Evolutionary conservation across 805 yeast species (phyloP).

Genomic region (Pichia paraexigua): DNA sequence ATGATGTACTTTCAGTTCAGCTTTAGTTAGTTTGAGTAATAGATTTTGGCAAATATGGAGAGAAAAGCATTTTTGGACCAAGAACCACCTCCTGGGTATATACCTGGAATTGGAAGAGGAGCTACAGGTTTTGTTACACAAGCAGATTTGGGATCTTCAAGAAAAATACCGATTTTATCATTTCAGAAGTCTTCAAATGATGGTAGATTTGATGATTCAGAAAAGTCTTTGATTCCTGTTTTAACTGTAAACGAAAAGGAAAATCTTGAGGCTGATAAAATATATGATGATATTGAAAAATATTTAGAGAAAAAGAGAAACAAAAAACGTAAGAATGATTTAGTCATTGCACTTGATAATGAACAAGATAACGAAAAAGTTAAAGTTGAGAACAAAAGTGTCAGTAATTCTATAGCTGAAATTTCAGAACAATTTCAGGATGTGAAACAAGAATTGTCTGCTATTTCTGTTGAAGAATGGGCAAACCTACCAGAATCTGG

Average conservation of each 20-base stretch:
- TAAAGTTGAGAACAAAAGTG: constrained; percentile 14
- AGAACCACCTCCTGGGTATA: constrained; percentile 82
- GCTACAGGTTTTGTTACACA: constrained; percentile 89
- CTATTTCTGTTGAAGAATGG: constrained; percentile 71
- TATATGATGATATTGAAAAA: constrained; percentile 63
- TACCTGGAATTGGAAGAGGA: constrained; percentile 92
- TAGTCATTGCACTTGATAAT: neutral
- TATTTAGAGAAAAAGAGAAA: constrained; percentile 29
- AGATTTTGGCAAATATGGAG: neutral
- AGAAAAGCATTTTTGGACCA: constrained; percentile 65
- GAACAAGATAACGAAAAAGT: constrained; percentile 5
- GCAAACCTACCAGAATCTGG: constrained; percentile 75
- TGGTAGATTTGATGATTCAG: constrained; percentile 25
- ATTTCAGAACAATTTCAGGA: constrained; percentile 57
- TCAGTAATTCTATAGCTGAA: constrained; percentile 21
- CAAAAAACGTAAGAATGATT: constrained; percentile 19
- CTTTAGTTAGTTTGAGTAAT: too few species aligned
- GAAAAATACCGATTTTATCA: constrained; percentile 25
- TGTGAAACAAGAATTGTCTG: constrained; percentile 52
- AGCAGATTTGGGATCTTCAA: constrained; percentile 59
- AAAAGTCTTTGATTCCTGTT: neutral
- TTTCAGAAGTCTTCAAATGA: constrained; percentile 10
- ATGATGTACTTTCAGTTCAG: neutral
- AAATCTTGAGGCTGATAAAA: constrained; percentile 73
- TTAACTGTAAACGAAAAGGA: constrained; percentile 24